phyloP scores from a whole-genome alignment of 2,329 filamentous ascomycete genomes.

The Chaetoscypha palmicola region DNA sequence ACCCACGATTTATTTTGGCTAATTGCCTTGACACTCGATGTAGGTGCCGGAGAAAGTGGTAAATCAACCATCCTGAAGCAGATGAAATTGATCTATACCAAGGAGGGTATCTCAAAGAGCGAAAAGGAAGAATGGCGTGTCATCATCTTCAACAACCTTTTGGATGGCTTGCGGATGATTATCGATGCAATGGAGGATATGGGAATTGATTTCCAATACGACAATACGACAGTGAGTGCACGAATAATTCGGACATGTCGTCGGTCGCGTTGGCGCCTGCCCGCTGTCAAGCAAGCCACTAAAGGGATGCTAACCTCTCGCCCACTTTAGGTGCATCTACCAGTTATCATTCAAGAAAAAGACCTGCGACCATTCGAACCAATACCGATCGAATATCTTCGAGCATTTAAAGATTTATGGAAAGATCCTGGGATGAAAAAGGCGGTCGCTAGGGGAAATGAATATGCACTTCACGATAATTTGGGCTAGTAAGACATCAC shows the following conservation, averaged over 20 bases:
- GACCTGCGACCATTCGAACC: constrained; percentile 78
- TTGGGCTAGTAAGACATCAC: constrained; percentile 70
- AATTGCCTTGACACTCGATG: constrained; percentile 9
- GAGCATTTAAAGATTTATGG: constrained; percentile 82
- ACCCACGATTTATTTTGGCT: constrained; percentile 10
- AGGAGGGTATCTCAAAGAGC: constrained; percentile 73
- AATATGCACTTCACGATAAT: constrained; percentile 95
- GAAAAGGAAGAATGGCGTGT: constrained; percentile 92
- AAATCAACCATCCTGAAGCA: constrained; percentile 98
- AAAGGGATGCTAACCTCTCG: constrained; percentile 1
- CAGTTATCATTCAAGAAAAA: constrained; percentile 67
- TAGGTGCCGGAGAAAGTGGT: constrained; percentile 89
- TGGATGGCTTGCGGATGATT: constrained; percentile 86
- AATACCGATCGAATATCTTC: constrained; percentile 69
- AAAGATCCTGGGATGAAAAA: constrained; percentile 72
- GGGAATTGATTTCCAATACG: constrained; percentile 68
- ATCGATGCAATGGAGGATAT: constrained; percentile 87
- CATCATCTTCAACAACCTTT: constrained; percentile 90
- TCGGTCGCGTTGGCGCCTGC: neutral
- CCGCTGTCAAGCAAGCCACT: neutral
- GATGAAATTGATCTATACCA: constrained; percentile 95
- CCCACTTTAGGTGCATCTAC: constrained; percentile 64
- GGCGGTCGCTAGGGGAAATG: constrained; percentile 89
- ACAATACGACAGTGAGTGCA: constrained; percentile 66
- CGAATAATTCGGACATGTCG: neutral